Base-by-base conservation (phyloP, 2,329 filamentous ascomycete genomes). In the Sclerotiophoma versabilis region DNA sequence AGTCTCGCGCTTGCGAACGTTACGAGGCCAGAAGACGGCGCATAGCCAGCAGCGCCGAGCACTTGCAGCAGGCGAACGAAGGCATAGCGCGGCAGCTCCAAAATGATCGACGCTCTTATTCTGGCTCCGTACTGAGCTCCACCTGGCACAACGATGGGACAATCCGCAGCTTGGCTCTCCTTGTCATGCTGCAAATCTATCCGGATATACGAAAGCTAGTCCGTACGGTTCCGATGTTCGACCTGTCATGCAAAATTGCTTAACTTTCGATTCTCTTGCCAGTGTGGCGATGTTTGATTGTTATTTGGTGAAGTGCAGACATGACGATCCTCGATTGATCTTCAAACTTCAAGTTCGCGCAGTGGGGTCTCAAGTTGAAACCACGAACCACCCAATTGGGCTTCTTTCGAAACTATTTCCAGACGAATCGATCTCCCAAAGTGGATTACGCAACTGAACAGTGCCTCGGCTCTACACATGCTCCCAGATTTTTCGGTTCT, bases 1-100 rank as follows among this genome's bases (percentile, higher is more conserved):
- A 49, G 45, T 54, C 39, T 54, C 46, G 45, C 46, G 22, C 23
- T 41, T 27, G 26, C 39, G 23, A 27, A 22, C 34, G 39, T 49
- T 34, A 22, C 51, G 49, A 42, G 23, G 26, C 38, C 30, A 38
- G 22, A 27, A 41, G 33, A 49, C 22, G 45, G 38, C 33, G 33
- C 39, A 45, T 19, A 36, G n/a, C 27, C 10, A 47, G 17, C 34
- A 26, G 9, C 43, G n/a, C 27, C 17, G 23, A 26, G 47, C 5
- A n/a, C 12, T 25, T 26, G 19, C 32, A 44, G 32, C 45, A 45
- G 26, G 17, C 49, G 23, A 29, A 45, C 11, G 14, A 36, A 12
- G 29, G 45, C 32, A 39, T 45, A 41, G 33, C 46, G 38, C 39
- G 27, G 23, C 29, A 49, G 27, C 25, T 26, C 9, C 39, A 27